Conservation (phyloP, 2,329 filamentous ascomycete genomes). For the Penicillium janthinellum region DNA sequence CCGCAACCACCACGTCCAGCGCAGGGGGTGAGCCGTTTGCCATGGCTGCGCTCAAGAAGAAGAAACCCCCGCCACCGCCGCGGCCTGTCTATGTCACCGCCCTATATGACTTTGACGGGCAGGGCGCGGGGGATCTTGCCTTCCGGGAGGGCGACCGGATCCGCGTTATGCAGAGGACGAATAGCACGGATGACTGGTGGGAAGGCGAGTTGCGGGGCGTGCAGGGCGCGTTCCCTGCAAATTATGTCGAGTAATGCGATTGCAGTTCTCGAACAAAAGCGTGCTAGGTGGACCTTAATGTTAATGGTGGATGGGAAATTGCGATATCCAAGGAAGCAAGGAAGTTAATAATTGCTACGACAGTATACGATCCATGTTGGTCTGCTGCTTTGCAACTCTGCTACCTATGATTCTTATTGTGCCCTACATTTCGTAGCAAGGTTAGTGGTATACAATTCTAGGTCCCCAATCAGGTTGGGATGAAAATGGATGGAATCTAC, state of each 20-base stretch:
- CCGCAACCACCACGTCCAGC: slow-evolving; percentile 40
- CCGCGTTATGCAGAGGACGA: slow-evolving; percentile 74
- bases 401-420: background rate
- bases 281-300: background rate
- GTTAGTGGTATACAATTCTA: too few relatives aligned
- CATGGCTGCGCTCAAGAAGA: slow-evolving; percentile 63
- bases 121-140: slow-evolving; percentile 68
- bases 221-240: slow-evolving; percentile 76
- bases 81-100: slow-evolving; percentile 67
- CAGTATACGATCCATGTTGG: background rate
- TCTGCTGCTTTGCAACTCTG: background rate
- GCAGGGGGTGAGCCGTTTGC: slow-evolving; percentile 38
- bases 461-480: too few relatives aligned
- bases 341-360: background rate
- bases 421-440: too few relatives aligned
- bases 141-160: slow-evolving; percentile 80
- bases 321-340: background rate
- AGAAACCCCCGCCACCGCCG: slow-evolving; percentile 71
- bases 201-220: slow-evolving; percentile 71
- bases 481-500: too few relatives aligned
- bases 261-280: background rate
- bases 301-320: background rate
- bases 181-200: slow-evolving; percentile 86
- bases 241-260: slow-evolving; percentile 64
- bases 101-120: slow-evolving; percentile 72